Percentiles rank a stretch among this genome's conserved stretches.
Conservation (phyloP, 345 rosid species). For the Mercurialis annua region DNA sequence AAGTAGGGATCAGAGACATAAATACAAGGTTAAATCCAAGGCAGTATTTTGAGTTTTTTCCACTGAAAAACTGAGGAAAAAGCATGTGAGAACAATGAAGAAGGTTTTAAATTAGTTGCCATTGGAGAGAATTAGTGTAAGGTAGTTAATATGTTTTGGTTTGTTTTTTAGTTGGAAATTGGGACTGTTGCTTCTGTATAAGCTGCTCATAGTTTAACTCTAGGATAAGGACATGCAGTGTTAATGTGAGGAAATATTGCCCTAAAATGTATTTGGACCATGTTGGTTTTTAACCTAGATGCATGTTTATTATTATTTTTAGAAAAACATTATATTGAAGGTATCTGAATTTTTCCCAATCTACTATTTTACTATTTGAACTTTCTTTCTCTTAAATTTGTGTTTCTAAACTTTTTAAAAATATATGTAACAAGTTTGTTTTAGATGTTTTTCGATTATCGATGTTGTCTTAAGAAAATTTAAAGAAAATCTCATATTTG, state of each 20-base stretch:
- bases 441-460: no score
- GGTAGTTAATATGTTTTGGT: conserved; percentile 17
- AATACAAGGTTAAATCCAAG: conserved; percentile 36
- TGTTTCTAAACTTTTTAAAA: no score
- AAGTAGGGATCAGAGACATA: conserved; percentile 24
- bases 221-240: conserved; percentile 26
- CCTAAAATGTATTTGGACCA: conserved; percentile 35
- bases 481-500: no score
- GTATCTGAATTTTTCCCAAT: no score
- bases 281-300: conserved; percentile 24
- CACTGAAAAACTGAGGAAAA: conserved; percentile 44
- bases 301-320: conserved; percentile 9
- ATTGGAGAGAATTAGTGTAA: conserved; percentile 14
- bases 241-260: conserved; percentile 12
- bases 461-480: no score
- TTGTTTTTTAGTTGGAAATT: conserved; percentile 39
- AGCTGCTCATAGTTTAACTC: conserved; percentile 24
- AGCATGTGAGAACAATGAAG: conserved; percentile 36
- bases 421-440: no score
- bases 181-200: conserved; percentile 31
- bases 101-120: conserved; percentile 24
- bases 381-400: no score
- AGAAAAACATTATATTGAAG: no score
- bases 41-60: conserved; percentile 61
- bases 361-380: no score